Conservation (phyloP, 2,329 filamentous ascomycete genomes). For the Exophiala alcalophila region DNA sequence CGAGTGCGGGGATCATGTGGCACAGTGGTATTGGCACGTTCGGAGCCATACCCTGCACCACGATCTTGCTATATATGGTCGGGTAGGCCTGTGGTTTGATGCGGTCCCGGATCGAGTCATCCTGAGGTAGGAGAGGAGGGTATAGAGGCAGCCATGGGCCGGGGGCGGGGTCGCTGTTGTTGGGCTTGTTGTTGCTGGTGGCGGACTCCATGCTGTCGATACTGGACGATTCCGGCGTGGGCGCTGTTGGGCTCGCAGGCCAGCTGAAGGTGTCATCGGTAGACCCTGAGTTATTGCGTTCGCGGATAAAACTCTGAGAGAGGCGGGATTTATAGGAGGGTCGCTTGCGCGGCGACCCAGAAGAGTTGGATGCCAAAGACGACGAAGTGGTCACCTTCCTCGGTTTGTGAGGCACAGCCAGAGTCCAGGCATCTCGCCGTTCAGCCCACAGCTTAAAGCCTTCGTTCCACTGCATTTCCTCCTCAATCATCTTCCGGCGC, state of each 20-base stretch:
- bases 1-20: conserved; percentile 76
- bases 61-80: conserved; percentile 85
- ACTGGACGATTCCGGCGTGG: conserved; percentile 14
- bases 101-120: conserved; percentile 72
- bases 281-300: conserved; percentile 6
- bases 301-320: conserved; percentile 8
- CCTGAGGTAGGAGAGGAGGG: conserved; percentile 67
- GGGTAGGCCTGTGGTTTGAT: conserved; percentile 73
- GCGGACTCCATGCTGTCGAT: conserved; percentile 14
- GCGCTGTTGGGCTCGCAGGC: conserved; percentile 4
- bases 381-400: not conserved
- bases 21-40: conserved; percentile 82
- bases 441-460: conserved; percentile 77
- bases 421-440: conserved; percentile 80
- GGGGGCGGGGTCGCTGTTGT: conserved; percentile 13
- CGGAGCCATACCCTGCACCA: conserved; percentile 74
- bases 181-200: conserved; percentile 1
- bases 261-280: conserved; percentile 9
- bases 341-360: conserved; percentile 1
- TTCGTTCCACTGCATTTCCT: conserved; percentile 73
- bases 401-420: conserved; percentile 52
- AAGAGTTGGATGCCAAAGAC: not conserved
- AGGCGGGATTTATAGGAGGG: conserved; percentile 14
- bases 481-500: conserved; percentile 56
- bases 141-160: conserved; percentile 69